Conservation (phyloP, 148 eudicot genomes). For the Persicaria maculosa region DNA sequence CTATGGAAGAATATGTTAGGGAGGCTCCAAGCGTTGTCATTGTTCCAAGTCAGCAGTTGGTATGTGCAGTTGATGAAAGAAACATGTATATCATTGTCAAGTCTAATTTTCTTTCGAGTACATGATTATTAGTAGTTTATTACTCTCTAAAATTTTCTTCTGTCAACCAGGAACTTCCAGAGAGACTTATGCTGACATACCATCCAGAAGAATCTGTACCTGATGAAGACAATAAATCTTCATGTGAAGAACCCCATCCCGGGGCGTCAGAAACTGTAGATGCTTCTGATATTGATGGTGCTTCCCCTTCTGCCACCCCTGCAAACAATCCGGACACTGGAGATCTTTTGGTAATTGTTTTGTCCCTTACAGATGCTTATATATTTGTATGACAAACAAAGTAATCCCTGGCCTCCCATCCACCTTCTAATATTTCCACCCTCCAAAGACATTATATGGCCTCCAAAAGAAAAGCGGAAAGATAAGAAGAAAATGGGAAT, state of each 20-base stretch:
- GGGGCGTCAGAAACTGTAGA: slow-evolving; percentile 35
- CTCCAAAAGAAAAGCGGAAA: background rate
- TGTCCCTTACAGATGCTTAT: background rate
- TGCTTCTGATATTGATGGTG: slow-evolving; percentile 28
- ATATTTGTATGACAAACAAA: background rate
- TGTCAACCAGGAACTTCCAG: slow-evolving; percentile 73
- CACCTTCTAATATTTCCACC: too few species aligned
- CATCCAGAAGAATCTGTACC: slow-evolving; percentile 53
- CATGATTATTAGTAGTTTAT: too few species aligned
- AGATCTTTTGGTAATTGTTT: slow-evolving; percentile 60
- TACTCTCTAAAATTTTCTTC: background rate
- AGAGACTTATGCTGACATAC: slow-evolving; percentile 73
- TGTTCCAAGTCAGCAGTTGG: slow-evolving; percentile 64
- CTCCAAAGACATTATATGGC: too few species aligned
- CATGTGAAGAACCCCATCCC: slow-evolving; percentile 43
- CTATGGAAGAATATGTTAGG: slow-evolving; percentile 95
- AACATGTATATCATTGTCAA: background rate
- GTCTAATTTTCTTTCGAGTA: background rate
- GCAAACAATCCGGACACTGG: slow-evolving; percentile 44
- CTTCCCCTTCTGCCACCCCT: slow-evolving; percentile 33
- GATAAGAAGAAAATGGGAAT: background rate
- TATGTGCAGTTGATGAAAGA: slow-evolving; percentile 16
- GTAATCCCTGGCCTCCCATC: background rate
- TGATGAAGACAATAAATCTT: slow-evolving; percentile 35
- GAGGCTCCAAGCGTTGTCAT: slow-evolving; percentile 91